Base-by-base conservation (phyloP, 176 grass and related monocot species). In the Melocanna baccifera region DNA sequence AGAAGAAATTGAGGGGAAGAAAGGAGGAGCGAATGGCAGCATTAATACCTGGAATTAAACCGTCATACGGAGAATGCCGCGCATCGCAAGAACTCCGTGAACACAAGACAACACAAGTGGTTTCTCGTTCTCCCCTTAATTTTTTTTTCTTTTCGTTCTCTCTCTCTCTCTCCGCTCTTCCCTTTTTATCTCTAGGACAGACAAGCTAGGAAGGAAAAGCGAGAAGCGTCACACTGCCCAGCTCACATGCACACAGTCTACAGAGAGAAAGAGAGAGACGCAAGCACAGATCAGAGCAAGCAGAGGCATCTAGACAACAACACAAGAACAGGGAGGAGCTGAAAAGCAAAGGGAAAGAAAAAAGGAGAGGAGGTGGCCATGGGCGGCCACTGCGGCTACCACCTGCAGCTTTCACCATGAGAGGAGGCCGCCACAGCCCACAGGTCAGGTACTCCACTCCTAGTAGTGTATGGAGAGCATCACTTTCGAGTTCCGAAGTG, bases 11-110 rank as follows among this genome's bases (percentile, higher is more conserved):
- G 30, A 43, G 39, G 28, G 2, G 40, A 12, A 22, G 42, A 50
- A 16, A 30, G 3, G 20, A 55, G 39, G 36, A 36, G 0, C 34
- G 73, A 86, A 79, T 73, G 84, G 67, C 26, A 48, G 76, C 91
- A 90, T 88, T 94, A 81, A 97, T 90, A 90, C 87, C 94, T 90
- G 51, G 32, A 78, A 77, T 70, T 56, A 73, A 83, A 80, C 71
- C 48, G 25, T 40, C 23, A 58, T 89, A 90, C 90, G 94, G 90
- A 77, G 86, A 88, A 61, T 75, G 68, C 83, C 84, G 63, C 77
- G 64, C 59, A 77, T 76, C 70, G 63, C 88, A 88, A 81, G 64
- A 90, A 50, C 53, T 71, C 88, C 77, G 77, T 83, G 80, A 78
- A 62, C 69, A 20, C 37, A 55, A 12, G 20, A 41, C 79, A 56